phyloP scores from a whole-genome alignment of 441 rosid genomes.

The Jatropha multifida region DNA sequence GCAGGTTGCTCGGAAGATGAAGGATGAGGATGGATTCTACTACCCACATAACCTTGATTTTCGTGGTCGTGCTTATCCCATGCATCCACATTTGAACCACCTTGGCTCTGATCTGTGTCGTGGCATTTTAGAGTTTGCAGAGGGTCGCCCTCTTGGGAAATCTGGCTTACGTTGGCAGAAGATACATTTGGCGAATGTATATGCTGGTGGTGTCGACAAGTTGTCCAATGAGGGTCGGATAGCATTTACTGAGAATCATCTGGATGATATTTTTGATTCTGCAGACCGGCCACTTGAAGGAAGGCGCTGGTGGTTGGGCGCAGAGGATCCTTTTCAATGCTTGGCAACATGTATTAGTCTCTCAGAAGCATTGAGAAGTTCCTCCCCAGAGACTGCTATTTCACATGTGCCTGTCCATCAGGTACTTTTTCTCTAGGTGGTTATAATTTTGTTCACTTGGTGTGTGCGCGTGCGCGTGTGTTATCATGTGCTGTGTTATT shows the following conservation, averaged over 20 bases:
- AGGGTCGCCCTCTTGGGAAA: conserved; percentile 88
- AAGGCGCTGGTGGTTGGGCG: conserved; percentile 88
- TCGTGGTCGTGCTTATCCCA: conserved; percentile 99
- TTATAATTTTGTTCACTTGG: conserved; percentile 7
- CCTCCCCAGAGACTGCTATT: conserved; percentile 62
- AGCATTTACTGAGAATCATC: conserved; percentile 81
- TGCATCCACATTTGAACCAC: conserved; percentile 97
- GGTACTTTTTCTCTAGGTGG: conserved; percentile 43
- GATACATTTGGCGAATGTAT: conserved; percentile 94
- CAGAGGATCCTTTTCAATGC: conserved; percentile 99
- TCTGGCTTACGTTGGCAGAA: conserved; percentile 90
- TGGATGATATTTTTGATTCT: conserved; percentile 90
- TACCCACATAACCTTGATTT: conserved; percentile 98
- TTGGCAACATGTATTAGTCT: conserved; percentile 87
- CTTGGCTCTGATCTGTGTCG: conserved; percentile 98
- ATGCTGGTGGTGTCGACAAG: conserved; percentile 95
- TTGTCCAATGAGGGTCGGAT: conserved; percentile 74
- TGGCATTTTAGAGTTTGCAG: conserved; percentile 92
- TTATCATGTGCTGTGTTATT: background rate
- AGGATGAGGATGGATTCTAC: conserved; percentile 91
- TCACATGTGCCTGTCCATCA: conserved; percentile 93
- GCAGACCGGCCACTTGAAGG: conserved; percentile 96
- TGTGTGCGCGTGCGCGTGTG: background rate
- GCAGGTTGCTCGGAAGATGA: conserved; percentile 95
- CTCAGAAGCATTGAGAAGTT: conserved; percentile 91